Evolutionary conservation across 306 rosid genomes (phyloP).

Genomic region (Carpinus fangiana): DNA sequence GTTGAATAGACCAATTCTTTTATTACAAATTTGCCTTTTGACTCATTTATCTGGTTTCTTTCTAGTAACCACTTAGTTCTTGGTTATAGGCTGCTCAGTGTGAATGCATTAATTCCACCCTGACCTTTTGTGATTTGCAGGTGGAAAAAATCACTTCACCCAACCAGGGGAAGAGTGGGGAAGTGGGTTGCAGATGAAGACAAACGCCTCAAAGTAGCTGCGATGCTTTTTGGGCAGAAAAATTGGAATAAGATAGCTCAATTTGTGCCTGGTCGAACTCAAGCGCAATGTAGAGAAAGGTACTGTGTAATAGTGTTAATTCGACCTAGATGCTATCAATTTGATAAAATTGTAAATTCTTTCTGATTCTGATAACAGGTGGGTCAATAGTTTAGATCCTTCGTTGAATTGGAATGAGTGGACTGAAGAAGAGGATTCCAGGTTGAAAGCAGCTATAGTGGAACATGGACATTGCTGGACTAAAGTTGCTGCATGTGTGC

Average conservation of each 20-base stretch:
- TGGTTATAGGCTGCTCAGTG: conserved; percentile 3
- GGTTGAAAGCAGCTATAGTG: conserved; percentile 63
- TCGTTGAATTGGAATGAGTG: conserved; percentile 71
- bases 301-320: conserved; percentile 25
- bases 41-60: neutral
- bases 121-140: conserved; percentile 42
- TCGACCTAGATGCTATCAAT: conserved; percentile 6
- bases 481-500: conserved; percentile 80
- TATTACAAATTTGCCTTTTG: neutral
- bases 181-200: conserved; percentile 75
- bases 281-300: conserved; percentile 98
- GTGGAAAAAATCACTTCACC: conserved; percentile 86
- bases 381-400: conserved; percentile 81
- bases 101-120: conserved; percentile 18
- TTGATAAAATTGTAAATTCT: conserved; percentile 26
- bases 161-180: conserved; percentile 66
- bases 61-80: neutral
- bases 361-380: conserved; percentile 56
- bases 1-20: neutral
- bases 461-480: conserved; percentile 88
- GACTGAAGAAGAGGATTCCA: conserved; percentile 85
- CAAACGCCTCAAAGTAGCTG: conserved; percentile 74
- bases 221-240: conserved; percentile 82
- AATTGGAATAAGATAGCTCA: conserved; percentile 84
- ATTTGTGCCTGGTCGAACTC: conserved; percentile 84